Base-by-base conservation (phyloP, 2,329 filamentous ascomycete species). In the Epichloe elymi region DNA sequence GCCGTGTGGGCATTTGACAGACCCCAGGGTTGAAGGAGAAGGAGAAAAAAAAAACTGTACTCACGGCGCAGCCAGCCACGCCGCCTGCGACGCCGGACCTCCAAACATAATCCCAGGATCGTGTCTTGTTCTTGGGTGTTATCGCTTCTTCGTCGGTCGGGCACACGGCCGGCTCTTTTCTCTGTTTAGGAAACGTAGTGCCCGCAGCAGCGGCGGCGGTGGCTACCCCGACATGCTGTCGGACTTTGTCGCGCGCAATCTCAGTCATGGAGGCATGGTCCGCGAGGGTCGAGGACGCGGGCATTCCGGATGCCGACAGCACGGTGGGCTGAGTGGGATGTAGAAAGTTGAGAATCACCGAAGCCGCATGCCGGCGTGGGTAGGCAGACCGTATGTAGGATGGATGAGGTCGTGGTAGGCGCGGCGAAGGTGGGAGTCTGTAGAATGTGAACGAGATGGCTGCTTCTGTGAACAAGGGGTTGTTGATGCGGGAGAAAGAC, bases 1-100 rank as follows among this genome's bases (percentile, higher is more conserved):
- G 26, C 26, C 26, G 26, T 30, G 26, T 30, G 1, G 26, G 8
- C 26, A 30, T 30, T 30, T 10, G 8, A 30, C 26, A 30, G 8
- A 4, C 26, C 8, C 26, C 26, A 30, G 26, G 7, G 8, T 30
- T 30, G 8, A 30, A 10, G 26, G 26, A 30, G 26, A 30, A 10
- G 26, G 8, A 43, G 15, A 42, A 5, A 30, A 10, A 1, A 8
- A 3, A 30, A 10, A 30, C 3, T 10, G 3, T 30, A 74, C 85
- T 61, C 80, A 95, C 89, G 57, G 88, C 89, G 71, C 89, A 95
- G 57, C 91, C 93, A 49, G 93, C 93, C 53, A 96, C 58, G 15
- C 93, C 93, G 46, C 93, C 93, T 2, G 93, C 91, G 35, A 95
- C 70, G 36, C 87, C 88, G 55, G 86, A 93, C 59, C 87, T 81